Percentiles rank a stretch among this genome's conserved stretches.
Evolutionary conservation across 2,329 filamentous ascomycete genomes (phyloP).

Genomic region (Clonostachys chloroleuca): DNA sequence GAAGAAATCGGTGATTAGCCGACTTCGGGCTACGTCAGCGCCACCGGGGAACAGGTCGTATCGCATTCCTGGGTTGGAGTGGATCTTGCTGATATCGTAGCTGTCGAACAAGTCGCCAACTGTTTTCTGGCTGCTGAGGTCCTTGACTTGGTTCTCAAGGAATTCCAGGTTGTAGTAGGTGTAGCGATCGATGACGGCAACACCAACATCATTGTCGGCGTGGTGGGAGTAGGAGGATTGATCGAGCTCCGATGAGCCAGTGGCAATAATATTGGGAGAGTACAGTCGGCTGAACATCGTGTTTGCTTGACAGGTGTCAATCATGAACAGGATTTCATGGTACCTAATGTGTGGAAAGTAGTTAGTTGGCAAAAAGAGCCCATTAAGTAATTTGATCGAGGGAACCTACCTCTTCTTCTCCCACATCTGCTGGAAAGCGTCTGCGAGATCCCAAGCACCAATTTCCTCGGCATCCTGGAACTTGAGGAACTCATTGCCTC

Average conservation of each 20-base stretch:
- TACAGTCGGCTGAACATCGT: conserved; percentile 99
- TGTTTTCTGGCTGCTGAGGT: conserved; percentile 81
- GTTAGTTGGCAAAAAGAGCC: too few species aligned
- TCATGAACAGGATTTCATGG: conserved; percentile 98
- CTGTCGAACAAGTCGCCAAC: conserved; percentile 94
- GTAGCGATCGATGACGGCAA: conserved; percentile 96
- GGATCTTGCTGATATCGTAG: conserved; percentile 92
- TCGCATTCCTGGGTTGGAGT: conserved; percentile 84
- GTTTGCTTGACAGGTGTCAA: conserved; percentile 98
- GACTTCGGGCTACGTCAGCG: conserved; percentile 68
- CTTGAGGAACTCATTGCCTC: conserved; percentile 95
- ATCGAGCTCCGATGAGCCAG: conserved; percentile 92
- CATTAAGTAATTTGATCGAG: neutral
- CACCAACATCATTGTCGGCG: conserved; percentile 95
- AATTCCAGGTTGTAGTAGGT: conserved; percentile 99
- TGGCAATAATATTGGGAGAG: conserved; percentile 96
- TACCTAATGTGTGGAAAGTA: conserved; percentile 49
- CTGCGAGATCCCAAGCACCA: conserved; percentile 89
- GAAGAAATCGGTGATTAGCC: conserved; percentile 93
- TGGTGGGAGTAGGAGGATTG: conserved; percentile 97
- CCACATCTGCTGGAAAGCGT: conserved; percentile 99
- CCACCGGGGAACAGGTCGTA: conserved; percentile 94
- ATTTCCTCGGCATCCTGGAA: conserved; percentile 99
- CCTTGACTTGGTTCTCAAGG: conserved; percentile 83
- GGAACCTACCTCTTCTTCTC: conserved; percentile 85